A percentile compares a stretch with the other conserved stretches of the same genome.
These are phyloP conservation scores for Lophiotrema nucula DNA, from an alignment of 495 filamentous ascomycete genomes.

Conservation along the genomic window DNA sequence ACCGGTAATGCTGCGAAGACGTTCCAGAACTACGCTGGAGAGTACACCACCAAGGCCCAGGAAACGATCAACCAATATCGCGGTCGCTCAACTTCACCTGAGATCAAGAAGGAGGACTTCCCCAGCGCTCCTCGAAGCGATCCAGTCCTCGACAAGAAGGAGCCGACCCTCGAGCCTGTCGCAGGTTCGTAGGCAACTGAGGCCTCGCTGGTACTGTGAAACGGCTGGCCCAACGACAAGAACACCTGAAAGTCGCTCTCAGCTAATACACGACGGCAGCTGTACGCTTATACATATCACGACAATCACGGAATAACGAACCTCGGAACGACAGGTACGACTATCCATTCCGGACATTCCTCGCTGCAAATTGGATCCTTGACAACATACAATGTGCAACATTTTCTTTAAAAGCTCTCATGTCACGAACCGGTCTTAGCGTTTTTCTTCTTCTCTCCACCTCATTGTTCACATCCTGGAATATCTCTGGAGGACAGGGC, in stretches of 20 bases:
- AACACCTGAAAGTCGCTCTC: background rate
- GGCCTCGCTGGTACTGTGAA: background rate
- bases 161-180: slow-evolving; percentile 24
- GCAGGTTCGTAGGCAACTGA: too few relatives aligned
- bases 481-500: too few relatives aligned
- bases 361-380: slow-evolving; percentile 15
- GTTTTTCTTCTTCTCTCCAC: slow-evolving; percentile 2
- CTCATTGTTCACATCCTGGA: background rate
- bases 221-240: background rate
- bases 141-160: slow-evolving; percentile 40
- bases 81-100: slow-evolving; percentile 39
- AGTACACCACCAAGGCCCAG: slow-evolving; percentile 32
- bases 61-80: slow-evolving; percentile 27
- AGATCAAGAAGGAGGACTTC: slow-evolving; percentile 54
- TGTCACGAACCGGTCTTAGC: background rate
- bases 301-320: slow-evolving; percentile 7
- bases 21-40: slow-evolving; percentile 28
- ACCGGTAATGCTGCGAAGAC: slow-evolving; percentile 50
- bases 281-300: slow-evolving; percentile 2
- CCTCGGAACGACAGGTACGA: slow-evolving; percentile 4
- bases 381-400: slow-evolving; percentile 1
- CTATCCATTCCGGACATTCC: background rate
- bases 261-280: background rate
- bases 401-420: slow-evolving; percentile 15
- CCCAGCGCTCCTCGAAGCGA: slow-evolving; percentile 61